A percentile compares a stretch with the other conserved stretches of the same genome.
phyloP scores from a whole-genome alignment of 176 grass and related monocot species.

The Rhipidocladum racemiflorum region DNA sequence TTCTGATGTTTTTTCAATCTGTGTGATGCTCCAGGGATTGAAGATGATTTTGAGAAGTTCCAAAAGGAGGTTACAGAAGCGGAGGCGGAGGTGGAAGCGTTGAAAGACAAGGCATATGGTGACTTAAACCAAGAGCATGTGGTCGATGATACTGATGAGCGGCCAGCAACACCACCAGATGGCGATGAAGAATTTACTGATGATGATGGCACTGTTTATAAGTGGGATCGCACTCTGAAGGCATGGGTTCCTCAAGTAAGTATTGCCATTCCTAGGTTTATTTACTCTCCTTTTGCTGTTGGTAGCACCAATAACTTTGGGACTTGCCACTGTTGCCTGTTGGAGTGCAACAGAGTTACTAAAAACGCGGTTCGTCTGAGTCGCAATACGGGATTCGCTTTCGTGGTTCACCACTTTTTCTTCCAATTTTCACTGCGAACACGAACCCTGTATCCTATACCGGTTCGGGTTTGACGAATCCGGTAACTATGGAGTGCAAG shows the following conservation, averaged over 20 bases:
- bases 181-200: slow-evolving; percentile 96
- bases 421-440: too few species aligned
- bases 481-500: not conserved
- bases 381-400: too few species aligned
- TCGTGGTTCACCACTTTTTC: too few species aligned
- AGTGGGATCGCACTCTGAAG: slow-evolving; percentile 77
- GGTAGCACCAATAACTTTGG: not conserved
- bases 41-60: slow-evolving; percentile 79
- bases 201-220: slow-evolving; percentile 89
- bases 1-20: slow-evolving; percentile 17
- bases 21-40: slow-evolving; percentile 33
- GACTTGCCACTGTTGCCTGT: not conserved
- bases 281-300: not conserved
- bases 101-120: slow-evolving; percentile 36
- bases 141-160: slow-evolving; percentile 43
- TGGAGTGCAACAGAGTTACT: not conserved
- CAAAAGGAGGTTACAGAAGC: slow-evolving; percentile 73
- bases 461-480: too few species aligned
- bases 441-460: too few species aligned
- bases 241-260: slow-evolving; percentile 98
- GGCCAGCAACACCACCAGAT: slow-evolving; percentile 73
- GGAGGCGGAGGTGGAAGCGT: slow-evolving; percentile 43
- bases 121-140: slow-evolving; percentile 10
- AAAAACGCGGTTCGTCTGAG: too few species aligned
- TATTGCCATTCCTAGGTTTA: slow-evolving; percentile 11